Evolutionary conservation across 108 stramenopile species (phyloP).

Genomic region (Skeletonema costatum): DNA sequence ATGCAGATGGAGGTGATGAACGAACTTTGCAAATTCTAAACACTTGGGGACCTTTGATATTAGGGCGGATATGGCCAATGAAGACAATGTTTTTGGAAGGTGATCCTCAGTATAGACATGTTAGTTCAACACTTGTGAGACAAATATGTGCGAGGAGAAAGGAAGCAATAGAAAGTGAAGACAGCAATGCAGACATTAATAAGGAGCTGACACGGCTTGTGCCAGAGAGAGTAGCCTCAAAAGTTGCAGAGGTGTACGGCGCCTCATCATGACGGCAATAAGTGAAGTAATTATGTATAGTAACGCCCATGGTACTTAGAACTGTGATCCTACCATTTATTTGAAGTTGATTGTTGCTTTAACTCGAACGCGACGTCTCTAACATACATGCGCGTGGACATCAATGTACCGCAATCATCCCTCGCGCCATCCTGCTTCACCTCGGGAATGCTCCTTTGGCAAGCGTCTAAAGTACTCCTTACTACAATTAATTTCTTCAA

Average conservation of each 20-base stretch:
- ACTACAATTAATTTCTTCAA: slow-evolving; percentile 40
- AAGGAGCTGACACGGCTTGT: slow-evolving; percentile 38
- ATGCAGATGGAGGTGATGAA: slow-evolving; percentile 80
- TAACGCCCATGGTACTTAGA: no score
- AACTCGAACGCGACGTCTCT: no score
- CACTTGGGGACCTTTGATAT: slow-evolving; percentile 65
- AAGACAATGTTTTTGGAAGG: slow-evolving; percentile 78
- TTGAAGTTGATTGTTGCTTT: not conserved
- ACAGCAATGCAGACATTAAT: not conserved
- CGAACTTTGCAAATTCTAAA: slow-evolving; percentile 69
- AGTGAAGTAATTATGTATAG: no score
- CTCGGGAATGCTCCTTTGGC: not conserved
- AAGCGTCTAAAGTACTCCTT: not conserved
- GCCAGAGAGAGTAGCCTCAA: slow-evolving; percentile 26
- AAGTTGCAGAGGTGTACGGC: slow-evolving; percentile 30
- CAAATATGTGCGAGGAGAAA: slow-evolving; percentile 46
- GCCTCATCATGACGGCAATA: not conserved
- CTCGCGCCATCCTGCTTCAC: not conserved
- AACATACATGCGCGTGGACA: no score
- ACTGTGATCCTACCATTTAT: not conserved
- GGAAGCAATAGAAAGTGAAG: slow-evolving; percentile 12
- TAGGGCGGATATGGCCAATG: slow-evolving; percentile 70
- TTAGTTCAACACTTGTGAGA: slow-evolving; percentile 78
- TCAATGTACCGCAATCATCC: not conserved
- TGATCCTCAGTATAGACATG: slow-evolving; percentile 76